These are phyloP conservation scores for Aureobasidium pullulans DNA, from an alignment of 2,329 filamentous ascomycete species.

Conservation along the genomic window DNA sequence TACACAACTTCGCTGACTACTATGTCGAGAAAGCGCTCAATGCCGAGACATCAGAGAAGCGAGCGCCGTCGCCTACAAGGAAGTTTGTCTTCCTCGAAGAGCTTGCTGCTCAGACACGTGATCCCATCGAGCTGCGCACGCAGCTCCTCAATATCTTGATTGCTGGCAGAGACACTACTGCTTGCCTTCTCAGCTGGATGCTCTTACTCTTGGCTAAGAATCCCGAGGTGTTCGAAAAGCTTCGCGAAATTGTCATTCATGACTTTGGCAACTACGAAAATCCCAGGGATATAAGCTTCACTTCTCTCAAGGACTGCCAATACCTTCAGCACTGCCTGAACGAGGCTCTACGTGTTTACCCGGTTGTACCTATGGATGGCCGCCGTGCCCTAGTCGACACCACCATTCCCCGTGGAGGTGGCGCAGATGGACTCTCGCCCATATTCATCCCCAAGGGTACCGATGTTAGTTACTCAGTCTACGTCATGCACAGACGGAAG, in stretches of 20 bases:
- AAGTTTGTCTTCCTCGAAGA: constrained; percentile 42
- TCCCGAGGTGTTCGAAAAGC: constrained; percentile 23
- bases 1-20: constrained; percentile 38
- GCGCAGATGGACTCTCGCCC: constrained; percentile 41
- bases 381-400: constrained; percentile 44
- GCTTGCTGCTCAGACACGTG: constrained; percentile 38
- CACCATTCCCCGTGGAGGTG: constrained; percentile 43
- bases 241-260: constrained; percentile 21
- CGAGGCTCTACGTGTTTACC: constrained; percentile 49
- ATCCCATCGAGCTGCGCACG: constrained; percentile 35
- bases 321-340: constrained; percentile 55
- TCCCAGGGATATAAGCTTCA: constrained; percentile 30
- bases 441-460: constrained; percentile 44
- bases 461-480: constrained; percentile 37
- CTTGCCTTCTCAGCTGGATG: constrained; percentile 38
- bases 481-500: constrained; percentile 43
- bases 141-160: constrained; percentile 43
- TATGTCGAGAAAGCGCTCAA: constrained; percentile 40
- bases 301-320: constrained; percentile 22
- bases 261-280: constrained; percentile 26
- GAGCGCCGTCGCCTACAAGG: constrained; percentile 17
- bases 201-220: constrained; percentile 27
- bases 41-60: neutral
- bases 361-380: constrained; percentile 49
- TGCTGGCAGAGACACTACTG: constrained; percentile 53